Conservation (phyloP, 208 protist species). For the Acanthamoeba healyi region DNA sequence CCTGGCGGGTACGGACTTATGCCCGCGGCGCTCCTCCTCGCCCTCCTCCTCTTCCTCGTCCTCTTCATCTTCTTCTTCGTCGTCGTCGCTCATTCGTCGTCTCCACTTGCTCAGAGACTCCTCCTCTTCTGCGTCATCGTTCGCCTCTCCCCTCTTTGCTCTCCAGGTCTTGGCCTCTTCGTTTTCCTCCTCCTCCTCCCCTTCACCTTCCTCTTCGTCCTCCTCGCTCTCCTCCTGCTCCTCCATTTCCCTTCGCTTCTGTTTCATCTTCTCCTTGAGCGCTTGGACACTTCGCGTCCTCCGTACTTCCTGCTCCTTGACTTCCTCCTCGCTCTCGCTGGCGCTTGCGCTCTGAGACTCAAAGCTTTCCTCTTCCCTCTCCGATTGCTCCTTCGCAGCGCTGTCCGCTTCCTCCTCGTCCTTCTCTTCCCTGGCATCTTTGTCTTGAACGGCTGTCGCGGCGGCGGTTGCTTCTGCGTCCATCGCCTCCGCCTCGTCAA, state of each 20-base stretch:
- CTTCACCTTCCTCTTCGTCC: not conserved
- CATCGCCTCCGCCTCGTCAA: not conserved
- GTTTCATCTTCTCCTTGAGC: not conserved
- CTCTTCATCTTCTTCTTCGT: not conserved
- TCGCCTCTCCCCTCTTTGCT: not conserved
- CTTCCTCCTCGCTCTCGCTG: not conserved
- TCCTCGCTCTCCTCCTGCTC: not conserved
- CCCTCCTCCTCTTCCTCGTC: not conserved
- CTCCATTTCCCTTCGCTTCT: not conserved
- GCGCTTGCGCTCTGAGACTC: not conserved
- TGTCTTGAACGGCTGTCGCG: no score
- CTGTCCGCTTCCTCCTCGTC: not conserved
- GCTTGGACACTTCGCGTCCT: not conserved
- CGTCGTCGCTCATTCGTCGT: not conserved
- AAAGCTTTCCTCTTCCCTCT: not conserved
- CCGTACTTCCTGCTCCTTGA: not conserved
- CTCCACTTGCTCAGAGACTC: not conserved
- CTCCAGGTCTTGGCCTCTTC: not conserved
- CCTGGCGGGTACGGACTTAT: not conserved
- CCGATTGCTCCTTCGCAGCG: not conserved
- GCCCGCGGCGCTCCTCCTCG: not conserved
- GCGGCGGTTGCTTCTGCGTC: not conserved
- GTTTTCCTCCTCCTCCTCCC: not conserved
- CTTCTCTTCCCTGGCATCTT: not conserved
- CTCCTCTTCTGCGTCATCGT: not conserved